Conservation (phyloP, 345 rosid genomes). For the Sisymbrium altissimum region DNA sequence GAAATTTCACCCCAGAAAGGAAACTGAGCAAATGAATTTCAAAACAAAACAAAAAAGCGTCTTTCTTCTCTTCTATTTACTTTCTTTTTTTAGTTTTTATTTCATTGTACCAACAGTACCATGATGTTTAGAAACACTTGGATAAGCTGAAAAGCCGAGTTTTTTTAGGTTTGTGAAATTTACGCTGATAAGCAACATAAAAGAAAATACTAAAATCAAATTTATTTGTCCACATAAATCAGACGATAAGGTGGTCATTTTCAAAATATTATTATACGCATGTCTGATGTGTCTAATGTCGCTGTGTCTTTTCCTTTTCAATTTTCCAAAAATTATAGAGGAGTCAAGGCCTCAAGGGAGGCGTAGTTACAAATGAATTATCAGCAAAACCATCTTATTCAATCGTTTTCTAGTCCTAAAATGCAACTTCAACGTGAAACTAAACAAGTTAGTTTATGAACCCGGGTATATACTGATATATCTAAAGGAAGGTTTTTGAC, state of each 20-base stretch:
- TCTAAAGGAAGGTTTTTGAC: not conserved
- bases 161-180: not conserved
- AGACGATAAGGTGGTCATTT: conserved; percentile 17
- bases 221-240: not conserved
- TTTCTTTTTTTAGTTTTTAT: not conserved
- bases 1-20: not conserved
- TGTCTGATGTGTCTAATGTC: not conserved
- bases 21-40: not conserved
- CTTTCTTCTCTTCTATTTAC: not conserved
- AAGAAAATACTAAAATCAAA: not conserved
- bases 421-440: not conserved
- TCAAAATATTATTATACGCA: conserved; percentile 1
- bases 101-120: not conserved
- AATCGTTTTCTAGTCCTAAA: conserved; percentile 9
- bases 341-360: conserved; percentile 6
- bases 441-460: not conserved
- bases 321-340: not conserved
- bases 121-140: not conserved
- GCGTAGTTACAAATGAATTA: conserved; percentile 9
- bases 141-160: not conserved
- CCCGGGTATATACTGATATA: not conserved
- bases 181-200: not conserved
- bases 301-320: not conserved
- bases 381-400: conserved; percentile 15
- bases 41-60: not conserved